Evolutionary conservation across 2,329 filamentous ascomycete genomes (phyloP).

Genomic region (Aschersonia sp.): DNA sequence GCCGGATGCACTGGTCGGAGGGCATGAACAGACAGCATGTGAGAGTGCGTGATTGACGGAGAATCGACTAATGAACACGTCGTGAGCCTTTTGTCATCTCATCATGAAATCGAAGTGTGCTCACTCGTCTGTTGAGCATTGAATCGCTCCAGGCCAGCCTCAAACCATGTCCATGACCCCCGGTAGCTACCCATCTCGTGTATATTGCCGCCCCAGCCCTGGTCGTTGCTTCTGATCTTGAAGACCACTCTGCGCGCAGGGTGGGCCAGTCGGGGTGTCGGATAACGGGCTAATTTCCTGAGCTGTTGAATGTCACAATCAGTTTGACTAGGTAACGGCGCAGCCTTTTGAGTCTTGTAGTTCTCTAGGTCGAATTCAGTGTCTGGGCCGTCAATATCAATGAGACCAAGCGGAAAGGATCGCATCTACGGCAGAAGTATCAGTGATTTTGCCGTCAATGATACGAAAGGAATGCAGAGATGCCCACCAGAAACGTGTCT

Average conservation of each 20-base stretch:
- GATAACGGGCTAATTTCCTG: constrained; percentile 20
- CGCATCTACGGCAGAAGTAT: constrained; percentile 14
- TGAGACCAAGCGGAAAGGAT: constrained; percentile 23
- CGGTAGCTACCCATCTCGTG: constrained; percentile 23
- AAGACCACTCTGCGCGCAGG: constrained; percentile 50
- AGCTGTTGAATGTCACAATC: constrained; percentile 16
- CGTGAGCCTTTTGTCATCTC: too few relatives aligned
- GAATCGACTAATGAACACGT: too few relatives aligned
- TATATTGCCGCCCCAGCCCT: constrained; percentile 34
- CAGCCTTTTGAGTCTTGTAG: constrained; percentile 15
- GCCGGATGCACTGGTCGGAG: constrained; percentile 22
- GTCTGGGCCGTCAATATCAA: constrained; percentile 11
- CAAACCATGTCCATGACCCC: constrained; percentile 48
- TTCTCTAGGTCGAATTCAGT: constrained; percentile 13
- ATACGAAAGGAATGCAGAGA: not conserved
- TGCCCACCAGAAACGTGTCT: constrained; percentile 19
- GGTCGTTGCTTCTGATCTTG: constrained; percentile 40
- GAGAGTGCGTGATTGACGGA: not conserved
- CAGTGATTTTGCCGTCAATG: not conserved
- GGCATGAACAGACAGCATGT: constrained; percentile 1
- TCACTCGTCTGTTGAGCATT: constrained; percentile 20
- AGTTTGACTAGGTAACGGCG: constrained; percentile 11
- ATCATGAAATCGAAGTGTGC: constrained; percentile 1
- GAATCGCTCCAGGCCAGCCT: constrained; percentile 44
- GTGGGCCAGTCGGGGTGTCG: constrained; percentile 23